phyloP scores from a whole-genome alignment of 495 filamentous ascomycete species.

The Hypoxylon rickii region DNA sequence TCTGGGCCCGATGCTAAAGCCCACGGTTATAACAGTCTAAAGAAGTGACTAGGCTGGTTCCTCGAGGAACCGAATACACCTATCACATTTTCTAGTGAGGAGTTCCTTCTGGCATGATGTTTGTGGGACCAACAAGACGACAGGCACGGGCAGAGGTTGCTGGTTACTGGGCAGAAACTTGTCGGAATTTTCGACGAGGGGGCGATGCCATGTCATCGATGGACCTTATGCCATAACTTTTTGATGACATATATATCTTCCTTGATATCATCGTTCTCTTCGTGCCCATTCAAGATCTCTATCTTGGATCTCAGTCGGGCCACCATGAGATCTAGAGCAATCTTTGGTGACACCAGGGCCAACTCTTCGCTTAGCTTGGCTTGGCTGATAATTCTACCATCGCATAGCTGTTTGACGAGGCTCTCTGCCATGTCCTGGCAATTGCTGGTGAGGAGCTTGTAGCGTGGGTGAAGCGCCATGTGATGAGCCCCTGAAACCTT shows the following conservation, averaged over 20 bases:
- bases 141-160: too few relatives aligned
- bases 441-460: constrained; percentile 30
- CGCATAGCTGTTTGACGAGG: constrained; percentile 26
- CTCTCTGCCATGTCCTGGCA: constrained; percentile 33
- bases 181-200: not conserved
- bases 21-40: too few relatives aligned
- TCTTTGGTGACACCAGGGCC: constrained; percentile 22
- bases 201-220: constrained; percentile 1
- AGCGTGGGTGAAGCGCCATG: constrained; percentile 30
- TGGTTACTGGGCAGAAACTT: too few relatives aligned
- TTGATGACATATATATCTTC: constrained; percentile 21
- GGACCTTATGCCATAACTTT: constrained; percentile 12
- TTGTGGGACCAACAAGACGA: too few relatives aligned
- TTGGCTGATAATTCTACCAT: constrained; percentile 29
- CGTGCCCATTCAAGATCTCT: constrained; percentile 20
- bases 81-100: too few relatives aligned
- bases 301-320: constrained; percentile 25
- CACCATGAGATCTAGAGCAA: constrained; percentile 30
- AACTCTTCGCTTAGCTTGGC: constrained; percentile 31
- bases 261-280: constrained; percentile 22
- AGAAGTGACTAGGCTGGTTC: too few relatives aligned
- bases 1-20: too few relatives aligned
- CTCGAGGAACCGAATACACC: too few relatives aligned
- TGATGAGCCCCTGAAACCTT: constrained; percentile 19
- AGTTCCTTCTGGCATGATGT: too few relatives aligned